Evolutionary conservation across 768 basidiomycete genomes (phyloP), one percentile per base, ranked within the genome.

Genomic region (Coprinopsis sp.): DNA sequence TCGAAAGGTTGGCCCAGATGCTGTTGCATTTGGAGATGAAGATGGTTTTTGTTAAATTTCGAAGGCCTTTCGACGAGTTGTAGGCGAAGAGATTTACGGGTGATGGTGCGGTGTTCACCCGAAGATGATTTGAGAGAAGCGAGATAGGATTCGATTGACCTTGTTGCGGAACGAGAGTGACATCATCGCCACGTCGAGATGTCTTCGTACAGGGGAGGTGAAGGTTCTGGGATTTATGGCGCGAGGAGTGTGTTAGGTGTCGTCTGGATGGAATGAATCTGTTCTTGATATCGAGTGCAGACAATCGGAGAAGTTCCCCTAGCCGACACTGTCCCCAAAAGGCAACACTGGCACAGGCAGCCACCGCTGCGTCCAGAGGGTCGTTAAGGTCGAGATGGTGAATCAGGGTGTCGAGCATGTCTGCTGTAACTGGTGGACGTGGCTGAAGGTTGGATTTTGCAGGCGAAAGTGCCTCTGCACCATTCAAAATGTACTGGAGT

Each of bases 181-280:
- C 52, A 0, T 62, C 62, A 6, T 70, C 61, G 0, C 31, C 31
- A 6, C 55, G 25, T 0, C 45, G 25, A 1, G 62, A 64, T 0
- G 64, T 63, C 42, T 71, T 69, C 0, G 65, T 62, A 58, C 64
- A 66, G 0, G 70, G 68, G 8, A 71, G 64, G 28, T 63, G 62
- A 22, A 58, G 46, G 3, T 14, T 28, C 16, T 10, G 21, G 19
- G 28, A n/a, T n/a, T 3, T 21, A 11, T 16, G 6, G 41, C 28
- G 3, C 4, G 8, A n/a, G 8, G 30, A 31, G 8, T 31, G 8
- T 31, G 10, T 8, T 8, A 31, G 30, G 30, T 31, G 30, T n/a
- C 30, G 8, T 14, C n/a, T 4, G n/a, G 14, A 19, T 30, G 27
- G 29, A 50, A 45, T 24, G 24, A 29, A 21, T 41, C n/a, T n/a